Evolutionary conservation across 148 eudicot species (phyloP), one percentile per base, ranked within the genome.

Genomic region (Gaultheria prostrata): DNA sequence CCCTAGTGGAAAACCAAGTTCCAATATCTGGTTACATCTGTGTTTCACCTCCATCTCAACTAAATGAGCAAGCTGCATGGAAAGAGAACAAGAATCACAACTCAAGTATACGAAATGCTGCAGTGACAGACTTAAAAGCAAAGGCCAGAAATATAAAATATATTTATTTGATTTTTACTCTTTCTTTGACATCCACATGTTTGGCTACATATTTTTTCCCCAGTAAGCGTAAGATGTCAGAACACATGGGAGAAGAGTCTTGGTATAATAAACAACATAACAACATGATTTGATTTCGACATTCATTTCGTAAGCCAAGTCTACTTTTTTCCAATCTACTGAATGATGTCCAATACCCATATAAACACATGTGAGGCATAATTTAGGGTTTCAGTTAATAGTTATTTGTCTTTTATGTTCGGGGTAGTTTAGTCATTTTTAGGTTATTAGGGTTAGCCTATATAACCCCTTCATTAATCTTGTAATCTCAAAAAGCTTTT

Each of bases 41-140:
- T 97, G 97, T 85, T 97, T 97, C 82, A 97, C 99, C 88, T 97
- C 99, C 99, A 97, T 93, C 90, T 97, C 99, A 18, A 87, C 88
- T 83, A 97, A 84, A 80, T 97, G 95, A 84, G 98, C 99, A 85
- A 97, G 94, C 99, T 97, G 90, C 89, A 90, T 18, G 6, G 26
- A 54, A 28, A 79, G 43, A 80, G 65, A 7, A 35, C 21, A 7
- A 81, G 59, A 53, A 81, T 80, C 72, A 26, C 43, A 1, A 7
- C 67, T 76, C 17, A 51, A 77, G 3, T 26, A 50, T 15, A 77
- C 10, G 8, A 49, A 77, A 53, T 28, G n/a, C 24, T 53, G 30
- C 80, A 53, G 56, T 48, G 30, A 51, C 53, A 6, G 46, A 26
- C 43, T 21, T 28, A 9, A 51, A 51, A 53, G 24, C 45, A 53